phyloP scores from a whole-genome alignment of 257 asterid species.

The Solanum piurae region DNA sequence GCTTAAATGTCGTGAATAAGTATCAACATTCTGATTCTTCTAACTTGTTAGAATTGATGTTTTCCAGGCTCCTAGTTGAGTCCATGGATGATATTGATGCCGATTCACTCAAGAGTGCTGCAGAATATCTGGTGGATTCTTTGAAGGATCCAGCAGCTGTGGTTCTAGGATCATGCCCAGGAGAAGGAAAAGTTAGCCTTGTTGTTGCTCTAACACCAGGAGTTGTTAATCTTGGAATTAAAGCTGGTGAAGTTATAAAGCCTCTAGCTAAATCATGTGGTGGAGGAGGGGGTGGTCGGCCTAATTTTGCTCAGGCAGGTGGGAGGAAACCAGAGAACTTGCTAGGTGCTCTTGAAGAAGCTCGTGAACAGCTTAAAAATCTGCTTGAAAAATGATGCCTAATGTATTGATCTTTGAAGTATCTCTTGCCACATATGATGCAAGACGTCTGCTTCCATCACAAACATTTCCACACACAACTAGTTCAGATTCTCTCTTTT shows the following conservation, averaged over 20 bases:
- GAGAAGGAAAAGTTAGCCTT: constrained; percentile 65
- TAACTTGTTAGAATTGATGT: background rate
- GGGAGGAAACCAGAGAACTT: constrained; percentile 81
- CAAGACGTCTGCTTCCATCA: background rate
- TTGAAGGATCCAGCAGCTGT: constrained; percentile 85
- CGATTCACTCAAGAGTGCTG: constrained; percentile 76
- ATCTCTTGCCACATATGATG: background rate
- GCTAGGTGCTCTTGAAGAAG: constrained; percentile 60
- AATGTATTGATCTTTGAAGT: background rate
- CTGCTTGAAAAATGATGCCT: constrained; percentile 9
- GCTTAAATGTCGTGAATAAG: background rate
- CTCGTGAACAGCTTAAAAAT: constrained; percentile 49
- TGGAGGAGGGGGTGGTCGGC: constrained; percentile 94
- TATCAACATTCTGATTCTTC: background rate
- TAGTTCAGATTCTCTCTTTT: background rate
- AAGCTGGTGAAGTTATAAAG: constrained; percentile 85
- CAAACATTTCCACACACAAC: background rate
- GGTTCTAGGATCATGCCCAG: constrained; percentile 74
- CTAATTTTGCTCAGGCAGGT: constrained; percentile 91
- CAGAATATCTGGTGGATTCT: constrained; percentile 49
- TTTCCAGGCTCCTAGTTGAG: constrained; percentile 62
- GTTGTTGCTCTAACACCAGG: constrained; percentile 76
- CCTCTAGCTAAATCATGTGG: constrained; percentile 81
- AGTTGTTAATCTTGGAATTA: constrained; percentile 61
- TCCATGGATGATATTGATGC: constrained; percentile 77